Evolutionary conservation across 192 early-diverging fungal genomes (phyloP).

Genomic region (Coemansia asiatica): DNA sequence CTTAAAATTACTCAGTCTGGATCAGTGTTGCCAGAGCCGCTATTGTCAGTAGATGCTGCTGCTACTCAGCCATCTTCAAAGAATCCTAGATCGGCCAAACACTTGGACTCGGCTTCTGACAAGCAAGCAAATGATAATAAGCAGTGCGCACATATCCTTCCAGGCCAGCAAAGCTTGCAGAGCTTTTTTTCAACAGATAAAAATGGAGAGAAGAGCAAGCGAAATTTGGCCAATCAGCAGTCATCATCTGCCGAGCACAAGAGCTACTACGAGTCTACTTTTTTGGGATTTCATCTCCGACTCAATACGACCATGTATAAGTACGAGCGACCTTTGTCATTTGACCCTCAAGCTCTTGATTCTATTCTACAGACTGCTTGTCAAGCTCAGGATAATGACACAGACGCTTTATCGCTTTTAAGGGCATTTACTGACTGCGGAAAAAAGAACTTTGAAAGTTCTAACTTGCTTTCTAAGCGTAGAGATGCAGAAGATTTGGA

Average conservation of each 20-base stretch:
- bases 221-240: neutral
- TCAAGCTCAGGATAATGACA: no score
- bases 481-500: conserved; percentile 23
- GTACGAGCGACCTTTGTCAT: conserved; percentile 23
- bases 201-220: conserved; percentile 7
- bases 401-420: conserved; percentile 6
- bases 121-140: neutral
- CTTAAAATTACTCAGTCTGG: conserved; percentile 18
- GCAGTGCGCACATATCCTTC: conserved; percentile 5
- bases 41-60: neutral
- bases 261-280: conserved; percentile 36
- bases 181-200: conserved; percentile 40
- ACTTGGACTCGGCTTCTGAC: neutral
- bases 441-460: neutral
- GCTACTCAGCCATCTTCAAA: neutral
- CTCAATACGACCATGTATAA: conserved; percentile 29
- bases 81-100: neutral
- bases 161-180: conserved; percentile 43
- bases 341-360: conserved; percentile 46
- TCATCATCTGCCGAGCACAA: neutral
- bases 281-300: conserved; percentile 45
- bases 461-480: neutral
- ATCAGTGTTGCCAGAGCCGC: neutral
- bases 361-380: conserved; percentile 12
- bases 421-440: conserved; percentile 2